These are phyloP conservation scores for Spergularia bocconei DNA, from an alignment of 148 eudicot genomes.

Conservation along the genomic window DNA sequence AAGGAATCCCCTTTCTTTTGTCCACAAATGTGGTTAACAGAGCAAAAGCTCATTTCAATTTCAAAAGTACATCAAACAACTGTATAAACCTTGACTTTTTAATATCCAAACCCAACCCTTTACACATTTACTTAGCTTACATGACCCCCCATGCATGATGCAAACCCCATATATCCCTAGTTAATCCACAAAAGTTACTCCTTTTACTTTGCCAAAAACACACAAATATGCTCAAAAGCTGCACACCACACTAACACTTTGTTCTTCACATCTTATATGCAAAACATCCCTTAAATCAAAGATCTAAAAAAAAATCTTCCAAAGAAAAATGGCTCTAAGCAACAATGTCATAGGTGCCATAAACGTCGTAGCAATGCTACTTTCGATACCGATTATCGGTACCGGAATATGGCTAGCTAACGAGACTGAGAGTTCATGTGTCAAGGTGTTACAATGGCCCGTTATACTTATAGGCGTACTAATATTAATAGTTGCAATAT, in stretches of 20 bases:
- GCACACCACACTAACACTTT: not conserved
- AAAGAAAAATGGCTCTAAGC: conserved; percentile 61
- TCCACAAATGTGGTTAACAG: conserved; percentile 14
- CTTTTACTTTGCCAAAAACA: not conserved
- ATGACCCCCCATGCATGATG: not conserved
- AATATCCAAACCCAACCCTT: conserved; percentile 19
- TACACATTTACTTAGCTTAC: conserved; percentile 17
- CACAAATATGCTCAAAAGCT: not conserved
- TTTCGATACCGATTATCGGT: conserved; percentile 72
- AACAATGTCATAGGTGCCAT: conserved; percentile 72
- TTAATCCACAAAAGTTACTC: not conserved
- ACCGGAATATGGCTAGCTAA: conserved; percentile 77
- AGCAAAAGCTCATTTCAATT: conserved; percentile 23
- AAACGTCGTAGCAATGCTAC: conserved; percentile 67
- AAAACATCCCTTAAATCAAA: not conserved
- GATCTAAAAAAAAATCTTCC: not conserved
- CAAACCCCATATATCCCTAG: not conserved
- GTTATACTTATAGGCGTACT: conserved; percentile 67
- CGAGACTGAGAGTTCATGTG: conserved; percentile 61
- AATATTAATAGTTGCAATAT: conserved; percentile 53
- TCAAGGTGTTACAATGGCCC: conserved; percentile 77
- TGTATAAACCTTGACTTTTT: conserved; percentile 17
- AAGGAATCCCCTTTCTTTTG: conserved; percentile 10
- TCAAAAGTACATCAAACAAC: conserved; percentile 19
- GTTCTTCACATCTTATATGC: not conserved